Evolutionary conservation across 192 early-diverging fungal genomes (phyloP).

Genomic region (Globomyces pollinis-pini): DNA sequence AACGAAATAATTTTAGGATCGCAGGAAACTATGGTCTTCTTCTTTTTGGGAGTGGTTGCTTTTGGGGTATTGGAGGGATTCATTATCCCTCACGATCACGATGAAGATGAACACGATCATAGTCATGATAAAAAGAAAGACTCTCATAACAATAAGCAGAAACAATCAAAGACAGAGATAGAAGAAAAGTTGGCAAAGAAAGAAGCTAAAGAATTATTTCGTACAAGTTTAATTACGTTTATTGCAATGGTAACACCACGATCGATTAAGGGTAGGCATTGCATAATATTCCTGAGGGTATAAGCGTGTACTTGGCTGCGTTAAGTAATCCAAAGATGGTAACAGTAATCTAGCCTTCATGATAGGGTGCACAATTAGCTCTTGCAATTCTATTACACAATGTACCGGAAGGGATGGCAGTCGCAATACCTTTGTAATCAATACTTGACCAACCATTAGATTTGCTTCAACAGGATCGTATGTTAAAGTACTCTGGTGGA

Average conservation of each 20-base stretch:
- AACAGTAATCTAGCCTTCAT: not conserved
- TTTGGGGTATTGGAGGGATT: slow-evolving; percentile 33
- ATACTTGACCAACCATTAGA: too few species aligned
- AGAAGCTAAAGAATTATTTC: slow-evolving; percentile 25
- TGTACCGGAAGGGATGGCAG: slow-evolving; percentile 46
- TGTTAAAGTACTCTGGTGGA: slow-evolving; percentile 34
- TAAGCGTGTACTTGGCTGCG: slow-evolving; percentile 40
- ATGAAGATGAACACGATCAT: slow-evolving; percentile 23
- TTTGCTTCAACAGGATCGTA: slow-evolving; percentile 30
- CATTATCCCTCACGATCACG: slow-evolving; percentile 27
- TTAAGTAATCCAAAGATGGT: slow-evolving; percentile 27
- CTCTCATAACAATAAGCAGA: not conserved
- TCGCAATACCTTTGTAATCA: slow-evolving; percentile 49
- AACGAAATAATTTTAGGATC: too few species aligned
- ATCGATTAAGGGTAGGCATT: not conserved
- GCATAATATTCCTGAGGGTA: slow-evolving; percentile 48
- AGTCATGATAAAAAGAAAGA: slow-evolving; percentile 11
- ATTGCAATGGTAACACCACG: slow-evolving; percentile 29
- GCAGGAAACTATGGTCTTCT: slow-evolving; percentile 35
- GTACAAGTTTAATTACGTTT: slow-evolving; percentile 42
- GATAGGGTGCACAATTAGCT: slow-evolving; percentile 38
- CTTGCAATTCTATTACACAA: slow-evolving; percentile 47
- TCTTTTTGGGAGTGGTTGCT: slow-evolving; percentile 41
- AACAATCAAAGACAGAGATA: slow-evolving; percentile 13
- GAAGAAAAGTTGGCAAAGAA: slow-evolving; percentile 9